phyloP scores from a whole-genome alignment of 192 early-diverging fungal genomes.

The Coemansia biformis region DNA sequence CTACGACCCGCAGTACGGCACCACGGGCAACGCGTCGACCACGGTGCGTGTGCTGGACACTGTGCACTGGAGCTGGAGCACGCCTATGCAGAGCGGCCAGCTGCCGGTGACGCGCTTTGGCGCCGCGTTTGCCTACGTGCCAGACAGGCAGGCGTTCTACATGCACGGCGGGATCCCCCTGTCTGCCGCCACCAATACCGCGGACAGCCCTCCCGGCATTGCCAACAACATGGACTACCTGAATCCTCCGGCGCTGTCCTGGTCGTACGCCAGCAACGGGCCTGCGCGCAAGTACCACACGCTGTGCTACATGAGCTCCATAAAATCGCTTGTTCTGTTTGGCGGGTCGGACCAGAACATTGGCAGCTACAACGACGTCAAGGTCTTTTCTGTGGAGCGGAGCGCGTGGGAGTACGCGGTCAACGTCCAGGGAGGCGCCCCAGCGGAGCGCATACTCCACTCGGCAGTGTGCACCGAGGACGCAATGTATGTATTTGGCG shows the following conservation, averaged over 20 bases:
- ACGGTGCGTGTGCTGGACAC: slow-evolving; percentile 39
- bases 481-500: slow-evolving; percentile 71
- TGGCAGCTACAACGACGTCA: slow-evolving; percentile 49
- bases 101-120: slow-evolving; percentile 41
- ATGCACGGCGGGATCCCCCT: slow-evolving; percentile 50
- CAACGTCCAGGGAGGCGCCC: slow-evolving; percentile 44
- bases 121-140: slow-evolving; percentile 34
- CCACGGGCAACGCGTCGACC: slow-evolving; percentile 12
- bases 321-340: slow-evolving; percentile 58
- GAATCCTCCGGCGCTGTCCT: slow-evolving; percentile 51
- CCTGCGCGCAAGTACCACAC: slow-evolving; percentile 52
- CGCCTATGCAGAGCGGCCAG: slow-evolving; percentile 34
- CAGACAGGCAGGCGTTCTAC: slow-evolving; percentile 27
- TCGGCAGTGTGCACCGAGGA: slow-evolving; percentile 62
- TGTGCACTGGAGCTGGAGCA: slow-evolving; percentile 51
- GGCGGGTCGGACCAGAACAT: slow-evolving; percentile 57
- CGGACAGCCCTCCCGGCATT: slow-evolving; percentile 18
- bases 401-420: slow-evolving; percentile 54
- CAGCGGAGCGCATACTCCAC: slow-evolving; percentile 56
- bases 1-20: slow-evolving; percentile 33
- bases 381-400: slow-evolving; percentile 48
- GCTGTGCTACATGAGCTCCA: slow-evolving; percentile 54
- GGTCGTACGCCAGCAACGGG: slow-evolving; percentile 58
- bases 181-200: slow-evolving; percentile 18
- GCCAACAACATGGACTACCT: slow-evolving; percentile 47